Percentiles rank a stretch among this genome's conserved stretches.
phyloP scores from a whole-genome alignment of 73 alveolate genomes.

The Symbiodinium pilosum region DNA sequence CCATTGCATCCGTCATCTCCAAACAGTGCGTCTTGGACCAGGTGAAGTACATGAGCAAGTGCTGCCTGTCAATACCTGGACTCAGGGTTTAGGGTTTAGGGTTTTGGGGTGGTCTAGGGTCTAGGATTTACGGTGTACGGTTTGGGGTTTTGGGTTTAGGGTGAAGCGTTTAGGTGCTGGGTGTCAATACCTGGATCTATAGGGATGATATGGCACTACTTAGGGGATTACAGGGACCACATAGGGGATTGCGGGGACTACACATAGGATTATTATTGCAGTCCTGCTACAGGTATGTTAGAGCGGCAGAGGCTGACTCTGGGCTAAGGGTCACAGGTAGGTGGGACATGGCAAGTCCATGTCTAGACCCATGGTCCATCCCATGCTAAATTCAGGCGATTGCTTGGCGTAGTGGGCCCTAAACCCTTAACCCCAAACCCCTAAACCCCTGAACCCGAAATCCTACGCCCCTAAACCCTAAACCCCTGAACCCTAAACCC shows the following conservation, averaged over 20 bases:
- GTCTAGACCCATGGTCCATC: no score
- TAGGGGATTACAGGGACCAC: neutral
- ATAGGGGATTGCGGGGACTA: neutral
- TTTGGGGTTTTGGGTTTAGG: neutral
- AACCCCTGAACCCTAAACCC: neutral
- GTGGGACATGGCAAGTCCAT: no score
- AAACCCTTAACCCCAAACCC: no score
- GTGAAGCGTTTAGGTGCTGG: neutral
- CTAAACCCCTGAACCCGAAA: no score
- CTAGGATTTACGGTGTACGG: neutral
- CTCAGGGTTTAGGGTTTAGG: neutral
- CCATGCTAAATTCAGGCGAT: no score
- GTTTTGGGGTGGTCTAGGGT: neutral
- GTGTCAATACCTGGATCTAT: neutral
- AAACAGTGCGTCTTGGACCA: constrained; percentile 65
- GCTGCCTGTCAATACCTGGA: constrained; percentile 69
- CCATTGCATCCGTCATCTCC: constrained; percentile 53
- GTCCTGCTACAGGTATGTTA: neutral
- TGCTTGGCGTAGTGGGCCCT: no score
- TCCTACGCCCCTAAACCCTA: neutral
- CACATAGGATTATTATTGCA: neutral
- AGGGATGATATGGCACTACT: neutral
- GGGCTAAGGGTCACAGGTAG: no score
- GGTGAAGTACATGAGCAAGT: constrained; percentile 69
- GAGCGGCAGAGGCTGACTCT: no score